Conservation (phyloP, 805 yeast species). For the Suhomyces kilbournensis region DNA sequence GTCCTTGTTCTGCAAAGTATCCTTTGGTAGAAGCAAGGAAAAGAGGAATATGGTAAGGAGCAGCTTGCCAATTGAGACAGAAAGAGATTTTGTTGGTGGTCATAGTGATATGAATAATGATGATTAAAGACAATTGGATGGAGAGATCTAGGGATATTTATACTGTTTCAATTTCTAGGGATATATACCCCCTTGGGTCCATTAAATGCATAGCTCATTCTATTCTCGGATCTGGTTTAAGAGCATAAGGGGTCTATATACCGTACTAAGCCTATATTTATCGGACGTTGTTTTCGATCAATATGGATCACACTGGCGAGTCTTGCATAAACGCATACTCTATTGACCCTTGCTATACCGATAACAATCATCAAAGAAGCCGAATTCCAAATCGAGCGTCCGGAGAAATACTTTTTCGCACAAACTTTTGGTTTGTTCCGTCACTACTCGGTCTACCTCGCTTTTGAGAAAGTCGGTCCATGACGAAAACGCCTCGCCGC, state of each 20-base stretch:
- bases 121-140: background rate
- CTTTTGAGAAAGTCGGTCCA: slow-evolving; percentile 47
- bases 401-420: slow-evolving; percentile 27
- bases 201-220: background rate
- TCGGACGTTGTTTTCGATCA: no score
- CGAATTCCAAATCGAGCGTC: slow-evolving; percentile 40
- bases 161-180: background rate
- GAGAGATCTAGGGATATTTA: background rate
- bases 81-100: slow-evolving; percentile 49
- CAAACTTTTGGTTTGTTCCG: slow-evolving; percentile 14
- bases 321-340: slow-evolving; percentile 1
- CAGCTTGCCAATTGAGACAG: slow-evolving; percentile 52
- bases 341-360: background rate
- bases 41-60: slow-evolving; percentile 55
- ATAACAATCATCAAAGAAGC: slow-evolving; percentile 48
- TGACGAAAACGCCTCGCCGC: slow-evolving; percentile 43
- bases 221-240: background rate
- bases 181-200: background rate
- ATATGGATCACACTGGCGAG: background rate
- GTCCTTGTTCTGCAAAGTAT: slow-evolving; percentile 47
- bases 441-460: slow-evolving; percentile 42
- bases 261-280: background rate
- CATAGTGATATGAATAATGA: slow-evolving; percentile 19
- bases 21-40: slow-evolving; percentile 50
- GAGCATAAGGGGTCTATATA: background rate